Percentiles rank a stretch among this genome's conserved stretches.
phyloP scores from a whole-genome alignment of 768 basidiomycete species.

The Amanita subjunquillea region DNA sequence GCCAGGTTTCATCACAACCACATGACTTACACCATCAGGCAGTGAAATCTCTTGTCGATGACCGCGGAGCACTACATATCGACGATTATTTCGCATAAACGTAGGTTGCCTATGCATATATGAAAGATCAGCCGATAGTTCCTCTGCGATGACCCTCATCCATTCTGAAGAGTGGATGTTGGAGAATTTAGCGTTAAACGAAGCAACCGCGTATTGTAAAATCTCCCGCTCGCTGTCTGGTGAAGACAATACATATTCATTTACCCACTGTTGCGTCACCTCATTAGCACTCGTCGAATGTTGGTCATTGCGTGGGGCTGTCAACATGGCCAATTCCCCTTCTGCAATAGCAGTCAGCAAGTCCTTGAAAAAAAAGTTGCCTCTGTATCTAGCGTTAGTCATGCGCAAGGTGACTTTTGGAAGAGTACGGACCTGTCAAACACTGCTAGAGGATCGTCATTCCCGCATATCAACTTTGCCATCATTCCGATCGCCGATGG shows the following conservation, averaged over 20 bases:
- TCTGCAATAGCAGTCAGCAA: slow-evolving; percentile 42
- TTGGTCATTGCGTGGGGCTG: slow-evolving; percentile 29
- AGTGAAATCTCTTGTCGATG: background rate
- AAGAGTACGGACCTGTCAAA: slow-evolving; percentile 27
- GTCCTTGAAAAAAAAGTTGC: slow-evolving; percentile 25
- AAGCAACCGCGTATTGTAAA: slow-evolving; percentile 31
- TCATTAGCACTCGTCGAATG: slow-evolving; percentile 11
- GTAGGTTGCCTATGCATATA: slow-evolving; percentile 52
- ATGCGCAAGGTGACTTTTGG: background rate
- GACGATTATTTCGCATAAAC: slow-evolving; percentile 50
- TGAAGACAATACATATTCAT: slow-evolving; percentile 19
- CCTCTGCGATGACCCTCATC: slow-evolving; percentile 26
- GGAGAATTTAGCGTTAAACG: slow-evolving; percentile 27
- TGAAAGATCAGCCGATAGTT: slow-evolving; percentile 38
- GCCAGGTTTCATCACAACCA: background rate
- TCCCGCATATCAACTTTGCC: slow-evolving; percentile 25
- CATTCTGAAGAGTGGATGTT: slow-evolving; percentile 24
- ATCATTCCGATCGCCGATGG: slow-evolving; percentile 55
- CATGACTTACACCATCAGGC: slow-evolving; percentile 1
- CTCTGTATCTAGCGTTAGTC: slow-evolving; percentile 17
- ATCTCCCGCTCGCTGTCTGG: slow-evolving; percentile 27
- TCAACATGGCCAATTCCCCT: slow-evolving; percentile 43
- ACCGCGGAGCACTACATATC: slow-evolving; percentile 48
- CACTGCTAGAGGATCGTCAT: slow-evolving; percentile 28
- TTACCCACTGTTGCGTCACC: slow-evolving; percentile 25